These are phyloP conservation scores for Candida insectorum DNA, from an alignment of 805 yeast species.

Conservation along the genomic window DNA sequence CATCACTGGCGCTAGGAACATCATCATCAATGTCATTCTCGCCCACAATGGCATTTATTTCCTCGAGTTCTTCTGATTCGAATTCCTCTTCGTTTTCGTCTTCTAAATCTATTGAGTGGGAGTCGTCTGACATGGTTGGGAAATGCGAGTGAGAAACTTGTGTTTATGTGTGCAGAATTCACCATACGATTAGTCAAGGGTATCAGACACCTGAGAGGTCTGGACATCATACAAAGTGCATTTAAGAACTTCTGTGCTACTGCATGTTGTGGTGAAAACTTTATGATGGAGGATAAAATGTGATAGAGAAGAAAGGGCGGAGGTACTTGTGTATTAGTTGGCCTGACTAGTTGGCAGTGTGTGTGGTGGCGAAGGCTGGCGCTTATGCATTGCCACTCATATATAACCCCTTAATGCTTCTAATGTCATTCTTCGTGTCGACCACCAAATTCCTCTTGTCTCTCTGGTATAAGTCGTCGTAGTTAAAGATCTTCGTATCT, in stretches of 20 bases:
- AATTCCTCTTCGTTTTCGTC: conserved; percentile 16
- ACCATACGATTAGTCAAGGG: no score
- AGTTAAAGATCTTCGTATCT: conserved; percentile 33
- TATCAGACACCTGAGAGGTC: no score
- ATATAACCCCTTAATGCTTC: conserved; percentile 40
- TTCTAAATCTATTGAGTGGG: conserved; percentile 7
- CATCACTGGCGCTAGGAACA: conserved; percentile 21
- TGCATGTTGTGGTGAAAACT: no score
- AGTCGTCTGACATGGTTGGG: background rate
- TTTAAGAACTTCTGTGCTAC: no score
- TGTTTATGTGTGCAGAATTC: background rate
- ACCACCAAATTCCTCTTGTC: conserved; percentile 27
- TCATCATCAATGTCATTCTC: conserved; percentile 15
- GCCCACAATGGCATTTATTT: conserved; percentile 6
- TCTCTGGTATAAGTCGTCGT: conserved; percentile 23
- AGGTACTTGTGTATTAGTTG: no score
- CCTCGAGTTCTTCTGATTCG: conserved; percentile 17
- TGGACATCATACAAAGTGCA: no score
- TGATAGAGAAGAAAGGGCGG: no score
- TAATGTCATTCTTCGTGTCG: conserved; percentile 35
- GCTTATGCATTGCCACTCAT: no score
- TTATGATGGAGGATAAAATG: no score
- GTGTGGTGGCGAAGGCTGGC: no score
- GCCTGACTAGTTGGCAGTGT: no score
- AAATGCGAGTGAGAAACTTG: background rate